phyloP scores from a whole-genome alignment of 2,329 filamentous ascomycete genomes.

The Colletotrichum spinosum region DNA sequence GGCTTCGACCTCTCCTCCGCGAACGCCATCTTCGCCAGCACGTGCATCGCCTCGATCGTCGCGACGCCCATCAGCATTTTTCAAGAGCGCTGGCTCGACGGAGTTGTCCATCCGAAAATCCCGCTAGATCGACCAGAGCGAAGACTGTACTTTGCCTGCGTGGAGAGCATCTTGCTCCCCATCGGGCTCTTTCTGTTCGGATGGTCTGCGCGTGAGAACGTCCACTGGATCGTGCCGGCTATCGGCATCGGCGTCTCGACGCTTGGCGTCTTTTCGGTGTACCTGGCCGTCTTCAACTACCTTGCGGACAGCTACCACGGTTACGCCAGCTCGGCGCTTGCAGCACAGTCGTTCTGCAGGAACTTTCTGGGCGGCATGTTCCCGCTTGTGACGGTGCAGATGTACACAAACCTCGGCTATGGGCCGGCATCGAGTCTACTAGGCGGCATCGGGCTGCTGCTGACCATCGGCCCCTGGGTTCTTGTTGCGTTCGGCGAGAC shows the following conservation, averaged over 20 bases:
- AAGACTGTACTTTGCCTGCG: conserved; percentile 77
- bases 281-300: conserved; percentile 64
- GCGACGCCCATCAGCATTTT: conserved; percentile 77
- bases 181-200: conserved; percentile 70
- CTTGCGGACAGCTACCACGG: conserved; percentile 62
- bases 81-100: conserved; percentile 64
- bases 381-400: conserved; percentile 77
- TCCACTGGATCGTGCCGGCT: conserved; percentile 66
- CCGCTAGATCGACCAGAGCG: conserved; percentile 74
- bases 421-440: conserved; percentile 78
- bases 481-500: conserved; percentile 80
- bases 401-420: conserved; percentile 80
- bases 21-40: conserved; percentile 6
- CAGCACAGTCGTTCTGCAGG: conserved; percentile 87
- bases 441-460: conserved; percentile 74
- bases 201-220: conserved; percentile 61
- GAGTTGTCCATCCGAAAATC: conserved; percentile 45
- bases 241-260: conserved; percentile 69
- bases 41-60: conserved; percentile 51
- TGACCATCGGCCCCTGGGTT: conserved; percentile 87
- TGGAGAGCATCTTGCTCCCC: conserved; percentile 57
- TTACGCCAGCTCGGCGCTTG: conserved; percentile 72
- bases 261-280: conserved; percentile 70
- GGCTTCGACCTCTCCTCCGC: conserved; percentile 58
- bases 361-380: conserved; percentile 86